Base-by-base conservation (phyloP, 192 early-diverging fungal species). In the Paraglomus brasilianum region DNA sequence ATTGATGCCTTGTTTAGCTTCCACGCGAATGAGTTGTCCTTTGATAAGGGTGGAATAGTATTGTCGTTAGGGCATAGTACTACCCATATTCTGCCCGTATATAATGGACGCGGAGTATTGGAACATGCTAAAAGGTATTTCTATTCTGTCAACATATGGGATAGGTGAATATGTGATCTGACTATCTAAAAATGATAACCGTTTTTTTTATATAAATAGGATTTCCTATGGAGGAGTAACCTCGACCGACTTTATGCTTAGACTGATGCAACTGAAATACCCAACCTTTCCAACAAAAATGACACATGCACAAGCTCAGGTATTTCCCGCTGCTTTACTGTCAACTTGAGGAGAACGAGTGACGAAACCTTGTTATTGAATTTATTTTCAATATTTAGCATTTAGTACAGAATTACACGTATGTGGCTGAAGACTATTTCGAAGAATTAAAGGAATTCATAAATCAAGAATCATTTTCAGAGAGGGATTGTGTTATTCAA, bases 191-290 rank as follows among this genome's bases (percentile, higher is more conserved):
- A 9, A 43, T 43, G 9, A 38, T 61, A 22, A 41, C 49, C 1
- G n/a, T 55, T 4, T 48, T 47, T 41, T 8, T 14, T 9, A 21
- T 59, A 13, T 38, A 46, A 11, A 36, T 72, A 91, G 90, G 24
- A 83, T 97, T 22, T 83, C 88, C 17, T 89, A 91, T 74, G 93
- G 95, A 61, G 92, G 93, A 1, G 74, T 79, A 19, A 75, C 88
- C 64, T 82, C 90, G 47, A 86, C 88, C 9, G 92, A 94, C 24
- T 93, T 88, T 58, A 79, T 97, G 89, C 78, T 92, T 40, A 92
- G 91, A 72, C 82, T 95, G 1, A 79, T 95, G 80, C 93, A 95
- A 77, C 83, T 91, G 43, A 97, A 97, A 71, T 97, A 95, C 69
- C 89, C 94, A 0, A 87, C 85, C 1, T 94, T 95, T 55, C 95